Conservation (phyloP, 2,329 filamentous ascomycete genomes). For the Aureobasidium subglaciale region DNA sequence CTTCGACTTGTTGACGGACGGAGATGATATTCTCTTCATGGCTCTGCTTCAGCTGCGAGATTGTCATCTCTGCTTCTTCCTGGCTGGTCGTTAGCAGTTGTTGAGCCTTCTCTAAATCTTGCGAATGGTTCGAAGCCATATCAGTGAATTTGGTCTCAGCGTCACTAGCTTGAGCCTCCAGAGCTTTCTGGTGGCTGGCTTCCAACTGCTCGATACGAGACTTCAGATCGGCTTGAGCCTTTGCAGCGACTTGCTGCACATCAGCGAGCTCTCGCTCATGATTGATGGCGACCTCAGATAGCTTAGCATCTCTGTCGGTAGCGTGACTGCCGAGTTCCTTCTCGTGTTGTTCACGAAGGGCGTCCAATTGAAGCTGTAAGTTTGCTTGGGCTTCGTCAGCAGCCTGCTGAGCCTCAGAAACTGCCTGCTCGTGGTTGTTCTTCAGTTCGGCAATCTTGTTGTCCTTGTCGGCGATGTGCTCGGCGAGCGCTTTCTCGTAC, state of each 20-base stretch:
- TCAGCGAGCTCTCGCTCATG: neutral
- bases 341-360: neutral
- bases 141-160: neutral
- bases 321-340: slow-evolving; percentile 1
- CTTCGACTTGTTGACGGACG: slow-evolving; percentile 2
- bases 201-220: slow-evolving; percentile 4
- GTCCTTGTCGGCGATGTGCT: neutral
- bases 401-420: neutral
- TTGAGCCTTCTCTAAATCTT: slow-evolving; percentile 2
- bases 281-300: neutral
- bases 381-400: neutral
- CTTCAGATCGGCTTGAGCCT: neutral
- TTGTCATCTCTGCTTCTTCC: slow-evolving; percentile 13
- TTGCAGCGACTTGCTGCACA: neutral
- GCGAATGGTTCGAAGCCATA: slow-evolving; percentile 5
- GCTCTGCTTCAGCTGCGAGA: slow-evolving; percentile 6
- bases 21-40: slow-evolving; percentile 12
- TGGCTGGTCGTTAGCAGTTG: slow-evolving; percentile 10
- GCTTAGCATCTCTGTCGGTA: neutral
- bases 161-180: neutral
- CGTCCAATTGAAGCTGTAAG: neutral
- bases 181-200: neutral
- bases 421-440: neutral
- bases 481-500: neutral
- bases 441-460: neutral